Evolutionary conservation across 2,329 filamentous ascomycete species (phyloP).

Genomic region (Venturia aucupariae): DNA sequence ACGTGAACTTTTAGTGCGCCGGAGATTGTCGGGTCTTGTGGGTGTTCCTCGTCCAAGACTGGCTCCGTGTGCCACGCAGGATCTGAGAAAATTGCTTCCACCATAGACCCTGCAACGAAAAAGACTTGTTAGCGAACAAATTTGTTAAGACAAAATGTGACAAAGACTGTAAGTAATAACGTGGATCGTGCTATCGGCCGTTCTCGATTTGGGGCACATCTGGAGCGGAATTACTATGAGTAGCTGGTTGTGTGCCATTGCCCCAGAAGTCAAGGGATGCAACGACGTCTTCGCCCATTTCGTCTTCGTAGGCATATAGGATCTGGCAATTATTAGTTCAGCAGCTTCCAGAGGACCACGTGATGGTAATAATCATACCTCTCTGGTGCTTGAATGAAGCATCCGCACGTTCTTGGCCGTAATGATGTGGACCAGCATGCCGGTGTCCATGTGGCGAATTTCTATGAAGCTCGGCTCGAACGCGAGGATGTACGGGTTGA

Average conservation of each 20-base stretch:
- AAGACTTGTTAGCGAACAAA: not conserved
- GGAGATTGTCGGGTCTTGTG: not conserved
- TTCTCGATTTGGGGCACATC: conserved; percentile 8
- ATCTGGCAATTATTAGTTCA: conserved; percentile 50
- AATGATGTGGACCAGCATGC: conserved; percentile 84
- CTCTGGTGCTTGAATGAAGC: conserved; percentile 92
- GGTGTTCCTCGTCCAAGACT: not conserved
- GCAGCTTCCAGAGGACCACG: not conserved
- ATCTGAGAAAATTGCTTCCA: conserved; percentile 1
- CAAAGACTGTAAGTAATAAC: not conserved
- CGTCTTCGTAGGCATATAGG: conserved; percentile 94
- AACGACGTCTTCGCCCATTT: conserved; percentile 84
- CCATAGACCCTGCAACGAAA: not conserved
- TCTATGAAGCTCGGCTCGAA: conserved; percentile 98
- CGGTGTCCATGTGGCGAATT: conserved; percentile 88
- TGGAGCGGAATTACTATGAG: conserved; percentile 8
- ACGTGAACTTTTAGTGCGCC: not conserved
- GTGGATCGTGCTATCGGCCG: not conserved
- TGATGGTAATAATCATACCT: conserved; percentile 51
- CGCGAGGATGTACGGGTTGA: conserved; percentile 91
- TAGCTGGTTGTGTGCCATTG: conserved; percentile 7
- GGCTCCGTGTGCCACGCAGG: not conserved
- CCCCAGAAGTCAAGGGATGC: conserved; percentile 92
- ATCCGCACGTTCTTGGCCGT: conserved; percentile 95
- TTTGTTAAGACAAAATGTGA: not conserved